Base-by-base conservation (phyloP, 2,329 filamentous ascomycete genomes). In the Scedosporium apiospermum region DNA sequence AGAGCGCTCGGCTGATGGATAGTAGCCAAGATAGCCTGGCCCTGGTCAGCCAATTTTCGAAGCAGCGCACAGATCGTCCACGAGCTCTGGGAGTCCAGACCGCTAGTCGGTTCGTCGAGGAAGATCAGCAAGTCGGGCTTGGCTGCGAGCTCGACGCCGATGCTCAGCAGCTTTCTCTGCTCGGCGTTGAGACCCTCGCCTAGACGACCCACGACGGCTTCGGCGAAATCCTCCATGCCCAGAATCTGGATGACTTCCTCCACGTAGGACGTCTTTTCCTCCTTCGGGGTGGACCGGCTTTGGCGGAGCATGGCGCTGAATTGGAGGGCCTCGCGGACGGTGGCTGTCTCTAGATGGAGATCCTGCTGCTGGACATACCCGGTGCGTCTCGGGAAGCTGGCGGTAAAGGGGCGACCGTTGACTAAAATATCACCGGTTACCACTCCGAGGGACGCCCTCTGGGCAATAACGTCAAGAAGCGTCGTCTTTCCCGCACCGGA, bases 31-130 rank as follows among this genome's bases (percentile, higher is more conserved):
- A 82, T 74, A 9, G 80, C 77, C 66, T 82, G 80, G 6, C 79
- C 79, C 3, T 72, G 74, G 62, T 80, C 73, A 2, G 83, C 78
- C 1, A 88, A 78, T 66, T 89, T 90, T 62, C 84, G 82, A 6
- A 91, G 75, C 71, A 90, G 87, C 23, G 86, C 83, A 21, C 88
- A 82, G 63, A 90, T 90, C 69, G 88, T 88, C 77, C 87, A 90
- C 5, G 87, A 86, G 46, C 81, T 85, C 77, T 85, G 78, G 1
- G 75, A 77, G 68, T 86, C 84, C 10, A 87, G 77, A 64, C 84
- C 84, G n/a, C 78, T 67, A 66, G 82, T 76, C 60, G 81, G 82
- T 65, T 83, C 81, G 42, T 84, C 82, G 6, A 84, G 70, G 65
- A 83, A 83, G 16, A 83, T 75, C 0, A 82, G 70, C 12, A 83